Base-by-base conservation (phyloP, 768 basidiomycete species). In the Podaxis sp. region DNA sequence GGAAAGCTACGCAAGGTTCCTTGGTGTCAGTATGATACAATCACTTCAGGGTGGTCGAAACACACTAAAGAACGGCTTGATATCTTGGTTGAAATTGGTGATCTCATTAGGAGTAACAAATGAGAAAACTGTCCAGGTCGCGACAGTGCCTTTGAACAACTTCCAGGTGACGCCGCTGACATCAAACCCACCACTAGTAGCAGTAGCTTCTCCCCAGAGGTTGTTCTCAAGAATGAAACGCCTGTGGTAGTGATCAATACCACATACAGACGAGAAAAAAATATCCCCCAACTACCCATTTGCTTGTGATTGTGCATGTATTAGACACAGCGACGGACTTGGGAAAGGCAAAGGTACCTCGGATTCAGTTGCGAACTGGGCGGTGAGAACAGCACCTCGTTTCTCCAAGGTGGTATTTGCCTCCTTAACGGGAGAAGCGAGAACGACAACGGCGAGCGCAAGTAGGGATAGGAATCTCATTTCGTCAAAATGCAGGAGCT, bases 41-140 rank as follows among this genome's bases (percentile, higher is more conserved):
- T 2, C 57, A 14, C 16, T n/a, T 14, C 9, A 27, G 10, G 1
- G 28, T 13, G 35, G 35, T 1, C 27, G 35, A 13, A 47, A 58
- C 62, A 51, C 37, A 74, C 74, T 71, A 57, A 74, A 65, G 70
- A 75, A 75, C 9, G 68, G 67, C 46, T 72, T 72, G 36, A 75
- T 67, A 35, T 75, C 73, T n/a, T 67, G 63, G 59, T 70, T 73
- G 63, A 72, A 74, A 64, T 70, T 69, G 35, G 70, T 72, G 47
- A 71, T 72, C 67, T 75, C 73, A 40, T 57, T 66, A 0, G 73
- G 72, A 18, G 74, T 71, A n/a, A 74, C 72, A 54, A 72, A 75
- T 9, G 74, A 72, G 64, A 74, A 71, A 46, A 72, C 68, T 35
- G 68, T 70, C 73, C 73, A 75, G 36, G 68, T 72, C 14, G 62